These are phyloP conservation scores for Ustulina deusta DNA, from an alignment of 2,329 filamentous ascomycete species.

Conservation along the genomic window DNA sequence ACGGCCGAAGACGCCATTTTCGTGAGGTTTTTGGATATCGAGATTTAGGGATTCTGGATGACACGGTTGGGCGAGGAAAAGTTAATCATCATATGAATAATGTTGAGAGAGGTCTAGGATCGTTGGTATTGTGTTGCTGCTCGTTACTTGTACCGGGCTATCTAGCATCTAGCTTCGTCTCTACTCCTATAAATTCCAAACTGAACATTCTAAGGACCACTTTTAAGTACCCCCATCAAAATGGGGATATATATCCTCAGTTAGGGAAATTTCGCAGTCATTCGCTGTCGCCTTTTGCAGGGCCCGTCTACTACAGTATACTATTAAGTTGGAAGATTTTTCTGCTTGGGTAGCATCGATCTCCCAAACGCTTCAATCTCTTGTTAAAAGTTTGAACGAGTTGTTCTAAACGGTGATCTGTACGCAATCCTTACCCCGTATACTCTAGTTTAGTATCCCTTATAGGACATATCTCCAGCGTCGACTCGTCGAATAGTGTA, in stretches of 20 bases:
- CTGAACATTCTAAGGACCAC: neutral
- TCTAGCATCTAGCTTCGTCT: neutral
- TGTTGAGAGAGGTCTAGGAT: neutral
- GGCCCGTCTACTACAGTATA: neutral
- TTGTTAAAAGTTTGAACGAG: neutral
- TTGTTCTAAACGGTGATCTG: too few relatives aligned
- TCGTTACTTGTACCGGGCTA: neutral
- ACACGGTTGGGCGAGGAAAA: neutral
- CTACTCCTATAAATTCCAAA: neutral
- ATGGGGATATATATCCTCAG: too few relatives aligned
- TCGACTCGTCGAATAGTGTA: neutral
- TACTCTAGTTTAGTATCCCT: neutral
- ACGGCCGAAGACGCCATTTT: conserved; percentile 48
- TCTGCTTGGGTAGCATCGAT: neutral
- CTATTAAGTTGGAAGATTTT: neutral
- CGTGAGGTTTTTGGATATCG: conserved; percentile 20
- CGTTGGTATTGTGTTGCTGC: neutral
- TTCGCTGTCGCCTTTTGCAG: neutral
- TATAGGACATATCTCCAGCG: neutral
- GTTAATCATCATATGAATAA: neutral
- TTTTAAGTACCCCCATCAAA: too few relatives aligned
- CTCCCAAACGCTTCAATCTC: neutral
- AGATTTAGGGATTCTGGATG: neutral
- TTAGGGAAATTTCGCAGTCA: too few relatives aligned
- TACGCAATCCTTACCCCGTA: neutral